Conservation (phyloP, 78 protist genomes). For the Blattamonas nauphoetae region DNA sequence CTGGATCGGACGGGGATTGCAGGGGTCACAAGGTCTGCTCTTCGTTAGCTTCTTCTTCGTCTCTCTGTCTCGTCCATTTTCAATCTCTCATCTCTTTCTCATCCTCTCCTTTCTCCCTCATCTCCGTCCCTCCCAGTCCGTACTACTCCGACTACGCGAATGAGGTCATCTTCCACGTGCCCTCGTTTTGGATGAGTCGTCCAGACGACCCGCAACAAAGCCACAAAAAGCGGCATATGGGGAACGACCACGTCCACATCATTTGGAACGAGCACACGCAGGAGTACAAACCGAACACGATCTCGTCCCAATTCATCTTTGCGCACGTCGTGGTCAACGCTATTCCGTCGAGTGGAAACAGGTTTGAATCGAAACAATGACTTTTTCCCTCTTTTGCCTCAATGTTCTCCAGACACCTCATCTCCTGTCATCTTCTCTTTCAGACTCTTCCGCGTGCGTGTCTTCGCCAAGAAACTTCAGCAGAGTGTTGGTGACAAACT, state of each 20-base stretch:
- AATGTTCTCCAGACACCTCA: no score
- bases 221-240: slow-evolving; percentile 49
- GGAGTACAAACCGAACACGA: slow-evolving; percentile 28
- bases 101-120: no score
- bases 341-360: background rate
- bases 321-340: slow-evolving; percentile 24
- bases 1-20: slow-evolving; percentile 3
- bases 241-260: slow-evolving; percentile 45
- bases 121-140: background rate
- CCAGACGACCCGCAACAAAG: slow-evolving; percentile 19
- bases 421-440: no score
- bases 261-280: slow-evolving; percentile 30
- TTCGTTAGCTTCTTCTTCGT: no score
- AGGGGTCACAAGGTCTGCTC: no score
- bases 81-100: no score
- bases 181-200: slow-evolving; percentile 45
- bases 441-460: background rate
- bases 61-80: no score
- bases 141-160: slow-evolving; percentile 15
- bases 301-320: slow-evolving; percentile 39
- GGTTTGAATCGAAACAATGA: no score
- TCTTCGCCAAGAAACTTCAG: background rate
- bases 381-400: no score
- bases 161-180: slow-evolving; percentile 51
- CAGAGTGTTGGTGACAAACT: background rate